Evolutionary conservation across 129 eudicot species (phyloP).

Genomic region (carrot (Daucus carota)): DNA sequence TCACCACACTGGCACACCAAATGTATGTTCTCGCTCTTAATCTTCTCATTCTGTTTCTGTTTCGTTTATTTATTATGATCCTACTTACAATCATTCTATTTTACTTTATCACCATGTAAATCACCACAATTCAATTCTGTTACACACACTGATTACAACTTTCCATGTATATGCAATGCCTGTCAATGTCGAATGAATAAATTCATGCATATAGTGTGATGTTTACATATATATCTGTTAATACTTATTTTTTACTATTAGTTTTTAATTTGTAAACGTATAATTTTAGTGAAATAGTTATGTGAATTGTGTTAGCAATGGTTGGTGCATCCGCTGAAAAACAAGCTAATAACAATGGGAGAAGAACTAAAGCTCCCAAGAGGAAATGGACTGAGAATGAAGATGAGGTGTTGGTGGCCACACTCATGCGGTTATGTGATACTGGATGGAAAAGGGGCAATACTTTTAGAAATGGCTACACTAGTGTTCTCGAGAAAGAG

Average conservation of each 20-base stretch:
- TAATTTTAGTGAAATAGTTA: no score
- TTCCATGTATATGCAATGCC: not conserved
- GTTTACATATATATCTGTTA: no score
- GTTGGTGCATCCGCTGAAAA: not conserved
- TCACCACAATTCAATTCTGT: not conserved
- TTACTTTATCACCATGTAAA: no score
- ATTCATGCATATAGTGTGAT: no score
- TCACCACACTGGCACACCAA: no score
- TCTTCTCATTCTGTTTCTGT: no score
- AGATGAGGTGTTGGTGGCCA: slow-evolving; percentile 9
- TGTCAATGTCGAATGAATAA: no score
- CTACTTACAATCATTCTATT: not conserved
- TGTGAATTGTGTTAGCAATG: not conserved
- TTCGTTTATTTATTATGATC: not conserved
- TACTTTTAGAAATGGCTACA: not conserved
- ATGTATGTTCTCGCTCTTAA: no score
- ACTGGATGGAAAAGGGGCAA: not conserved
- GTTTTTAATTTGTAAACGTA: no score
- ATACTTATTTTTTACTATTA: no score
- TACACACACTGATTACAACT: not conserved
- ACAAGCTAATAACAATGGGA: not conserved
- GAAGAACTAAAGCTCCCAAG: not conserved
- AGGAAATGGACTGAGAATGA: not conserved
- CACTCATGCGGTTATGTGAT: slow-evolving; percentile 2
- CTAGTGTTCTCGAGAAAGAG: slow-evolving; percentile 11